Evolutionary conservation across 257 asterid genomes (phyloP), one percentile per base, ranked within the genome.

Genomic region (Mitragyna speciosa): DNA sequence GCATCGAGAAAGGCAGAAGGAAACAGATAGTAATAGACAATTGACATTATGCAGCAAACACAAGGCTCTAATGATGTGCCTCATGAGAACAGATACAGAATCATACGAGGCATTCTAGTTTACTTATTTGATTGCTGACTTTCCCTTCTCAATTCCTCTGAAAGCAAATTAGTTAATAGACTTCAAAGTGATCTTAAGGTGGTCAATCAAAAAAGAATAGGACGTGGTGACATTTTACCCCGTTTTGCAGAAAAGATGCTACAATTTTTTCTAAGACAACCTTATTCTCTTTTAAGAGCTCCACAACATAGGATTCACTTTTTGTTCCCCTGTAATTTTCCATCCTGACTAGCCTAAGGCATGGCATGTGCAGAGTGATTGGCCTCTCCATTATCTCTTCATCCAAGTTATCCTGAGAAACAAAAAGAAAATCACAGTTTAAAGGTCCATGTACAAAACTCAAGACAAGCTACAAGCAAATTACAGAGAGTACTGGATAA

Each of bases 261-360:
- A 51, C 39, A 36, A 73, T 73, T 73, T 19, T 72, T 52, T 58
- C 12, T 24, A 20, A 58, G 28, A 22, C 73, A 26, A 68, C 47
- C 12, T 59, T 26, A 49, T 73, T 16, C 14, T 15, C 0, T 20
- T 48, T 51, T 12, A 73, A 43, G 43, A 63, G 72, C 3, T 5
- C 20, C 3, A 43, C 72, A 12, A 76, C 41, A 45, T 26, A 45
- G 28, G 9, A 8, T 64, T 76, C 80, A 76, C 45, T 26, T 26
- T 48, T n/a, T 8, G 47, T 45, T 41, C 63, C 80, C 47, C 19
- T 66, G 26, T 10, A 76, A 5, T 15, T 48, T 36, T 41, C 47
- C 72, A 76, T 61, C 58, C n/a, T 49, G 45, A 76, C 80, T 49
- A n/a, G 39, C 71, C 58, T 76, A 76, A 76, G 65, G 43, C n/a